Conservation (phyloP, 768 basidiomycete species). For the Leccinellum luteum region DNA sequence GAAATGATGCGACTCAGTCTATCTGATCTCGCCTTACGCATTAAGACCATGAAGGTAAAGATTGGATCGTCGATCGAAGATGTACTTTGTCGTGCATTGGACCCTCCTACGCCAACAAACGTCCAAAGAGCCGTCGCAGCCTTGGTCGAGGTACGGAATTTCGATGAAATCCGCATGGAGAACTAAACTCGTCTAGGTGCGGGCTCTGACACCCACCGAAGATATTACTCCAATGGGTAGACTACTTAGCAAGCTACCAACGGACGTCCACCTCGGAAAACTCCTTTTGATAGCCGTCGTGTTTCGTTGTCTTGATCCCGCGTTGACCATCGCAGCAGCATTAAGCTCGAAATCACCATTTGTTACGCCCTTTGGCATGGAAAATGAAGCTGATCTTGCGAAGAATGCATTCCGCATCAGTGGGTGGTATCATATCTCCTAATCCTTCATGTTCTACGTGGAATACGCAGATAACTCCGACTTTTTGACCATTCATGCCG, state of each 20-base stretch:
- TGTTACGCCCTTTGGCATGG: constrained; percentile 81
- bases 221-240: constrained; percentile 95
- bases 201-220: constrained; percentile 79
- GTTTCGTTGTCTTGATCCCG: constrained; percentile 91
- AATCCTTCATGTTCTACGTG: background rate
- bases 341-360: constrained; percentile 94
- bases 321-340: constrained; percentile 92
- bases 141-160: constrained; percentile 71
- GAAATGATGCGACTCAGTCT: constrained; percentile 95
- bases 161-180: background rate
- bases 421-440: constrained; percentile 32
- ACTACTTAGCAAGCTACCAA: constrained; percentile 86
- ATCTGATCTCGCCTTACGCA: constrained; percentile 86
- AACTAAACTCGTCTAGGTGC: constrained; percentile 49
- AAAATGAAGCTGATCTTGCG: constrained; percentile 82
- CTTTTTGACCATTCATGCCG: constrained; percentile 90
- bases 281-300: constrained; percentile 81
- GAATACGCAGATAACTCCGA: constrained; percentile 77
- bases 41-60: constrained; percentile 91
- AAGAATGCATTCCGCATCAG: constrained; percentile 77
- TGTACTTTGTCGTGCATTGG: constrained; percentile 81
- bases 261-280: constrained; percentile 95
- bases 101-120: constrained; percentile 84
- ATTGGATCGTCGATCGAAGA: constrained; percentile 86
- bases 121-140: constrained; percentile 87